Evolutionary conservation across 345 rosid species (phyloP).

Genomic region (Lepidium sativum): DNA sequence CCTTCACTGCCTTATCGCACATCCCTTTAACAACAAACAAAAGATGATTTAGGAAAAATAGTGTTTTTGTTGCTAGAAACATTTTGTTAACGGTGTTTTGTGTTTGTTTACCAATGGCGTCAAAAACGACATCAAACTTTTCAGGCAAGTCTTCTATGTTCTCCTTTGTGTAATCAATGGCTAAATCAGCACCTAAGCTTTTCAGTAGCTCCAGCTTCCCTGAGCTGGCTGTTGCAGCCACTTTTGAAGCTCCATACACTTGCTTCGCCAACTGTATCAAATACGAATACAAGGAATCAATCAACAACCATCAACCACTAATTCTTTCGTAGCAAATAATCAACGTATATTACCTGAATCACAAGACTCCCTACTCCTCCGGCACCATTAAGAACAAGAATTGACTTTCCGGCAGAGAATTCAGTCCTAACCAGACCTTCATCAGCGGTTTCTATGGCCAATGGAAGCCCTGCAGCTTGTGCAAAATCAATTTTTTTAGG

Average conservation of each 20-base stretch:
- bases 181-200: conserved; percentile 85
- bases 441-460: conserved; percentile 76
- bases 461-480: conserved; percentile 90
- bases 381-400: conserved; percentile 80
- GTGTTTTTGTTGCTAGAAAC: not conserved
- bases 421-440: conserved; percentile 81
- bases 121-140: conserved; percentile 73
- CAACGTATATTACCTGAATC: conserved; percentile 51
- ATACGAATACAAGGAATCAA: not conserved
- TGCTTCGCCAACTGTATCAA: conserved; percentile 71
- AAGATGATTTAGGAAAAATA: not conserved
- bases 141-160: conserved; percentile 74
- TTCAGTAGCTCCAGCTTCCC: conserved; percentile 59
- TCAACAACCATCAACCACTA: not conserved
- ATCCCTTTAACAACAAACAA: conserved; percentile 39
- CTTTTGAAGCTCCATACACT: conserved; percentile 74
- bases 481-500: conserved; percentile 74
- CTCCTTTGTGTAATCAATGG: conserved; percentile 83
- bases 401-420: conserved; percentile 70
- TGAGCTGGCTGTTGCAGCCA: conserved; percentile 84
- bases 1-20: conserved; percentile 88
- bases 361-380: conserved; percentile 97
- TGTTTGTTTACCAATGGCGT: conserved; percentile 63
- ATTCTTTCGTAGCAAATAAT: not conserved
- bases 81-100: not conserved